Evolutionary conservation across 2,329 filamentous ascomycete genomes (phyloP).

Genomic region (Ophiosphaerella narmari): DNA sequence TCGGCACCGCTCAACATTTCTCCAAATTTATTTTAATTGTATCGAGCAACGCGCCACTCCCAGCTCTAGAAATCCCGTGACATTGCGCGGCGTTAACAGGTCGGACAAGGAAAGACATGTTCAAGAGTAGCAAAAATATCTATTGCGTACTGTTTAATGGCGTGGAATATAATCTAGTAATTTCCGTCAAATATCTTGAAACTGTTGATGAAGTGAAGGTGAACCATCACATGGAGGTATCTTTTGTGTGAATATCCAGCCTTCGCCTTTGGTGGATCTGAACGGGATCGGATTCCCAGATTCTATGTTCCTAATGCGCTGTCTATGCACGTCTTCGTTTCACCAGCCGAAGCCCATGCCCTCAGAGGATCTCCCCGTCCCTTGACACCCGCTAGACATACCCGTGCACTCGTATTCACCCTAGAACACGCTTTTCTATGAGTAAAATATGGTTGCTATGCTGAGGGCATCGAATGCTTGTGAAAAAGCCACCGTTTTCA

Average conservation of each 20-base stretch:
- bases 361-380: background rate
- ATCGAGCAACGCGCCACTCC: slow-evolving; percentile 9
- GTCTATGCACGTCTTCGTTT: background rate
- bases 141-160: background rate
- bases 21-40: background rate
- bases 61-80: slow-evolving; percentile 2
- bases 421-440: slow-evolving; percentile 13
- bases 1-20: background rate
- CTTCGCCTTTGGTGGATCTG: slow-evolving; percentile 11
- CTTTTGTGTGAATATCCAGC: background rate
- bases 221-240: too few species aligned
- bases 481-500: slow-evolving; percentile 5
- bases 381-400: background rate
- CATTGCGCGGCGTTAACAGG: background rate
- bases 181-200: too few species aligned
- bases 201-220: background rate
- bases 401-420: slow-evolving; percentile 10
- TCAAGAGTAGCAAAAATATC: background rate
- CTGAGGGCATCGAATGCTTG: slow-evolving; percentile 10
- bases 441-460: slow-evolving; percentile 14
- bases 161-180: background rate
- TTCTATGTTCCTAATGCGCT: background rate
- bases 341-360: background rate
- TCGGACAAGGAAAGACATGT: slow-evolving; percentile 8
- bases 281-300: slow-evolving; percentile 10